Percentiles rank a stretch among this genome's conserved stretches.
These are phyloP conservation scores for Paramecium bursaria DNA, from an alignment of 73 alveolate genomes.

Conservation along the genomic window DNA sequence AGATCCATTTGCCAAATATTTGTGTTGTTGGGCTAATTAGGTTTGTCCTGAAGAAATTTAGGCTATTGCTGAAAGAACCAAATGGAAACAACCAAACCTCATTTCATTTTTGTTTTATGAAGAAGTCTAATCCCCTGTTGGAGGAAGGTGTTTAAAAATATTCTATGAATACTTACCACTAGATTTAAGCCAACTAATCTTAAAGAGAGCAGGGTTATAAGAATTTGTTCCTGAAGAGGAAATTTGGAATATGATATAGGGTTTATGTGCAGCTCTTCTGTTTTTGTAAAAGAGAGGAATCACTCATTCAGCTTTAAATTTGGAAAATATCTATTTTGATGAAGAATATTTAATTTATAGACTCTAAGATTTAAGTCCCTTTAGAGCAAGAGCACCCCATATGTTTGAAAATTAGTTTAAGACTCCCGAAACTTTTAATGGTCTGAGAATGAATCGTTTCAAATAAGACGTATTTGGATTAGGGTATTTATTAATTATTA, in stretches of 20 bases:
- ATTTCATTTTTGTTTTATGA: conserved; percentile 47
- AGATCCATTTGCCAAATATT: conserved; percentile 58
- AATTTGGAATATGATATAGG: conserved; percentile 54
- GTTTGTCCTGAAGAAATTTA: conserved; percentile 44
- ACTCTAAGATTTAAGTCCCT: conserved; percentile 49
- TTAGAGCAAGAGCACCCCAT: conserved; percentile 64
- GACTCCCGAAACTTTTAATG: conserved; percentile 21
- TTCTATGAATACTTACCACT: conserved; percentile 43
- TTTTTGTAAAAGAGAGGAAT: conserved; percentile 46
- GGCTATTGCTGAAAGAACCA: conserved; percentile 50
- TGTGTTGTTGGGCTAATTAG: conserved; percentile 49
- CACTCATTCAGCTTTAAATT: conserved; percentile 41
- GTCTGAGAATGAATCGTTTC: conserved; percentile 27
- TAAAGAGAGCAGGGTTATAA: not conserved
- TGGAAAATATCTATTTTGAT: conserved; percentile 39
- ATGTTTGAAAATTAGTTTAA: conserved; percentile 47
- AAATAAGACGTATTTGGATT: conserved; percentile 51
- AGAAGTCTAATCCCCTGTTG: conserved; percentile 23
- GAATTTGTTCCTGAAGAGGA: conserved; percentile 55
- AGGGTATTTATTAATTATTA: conserved; percentile 25
- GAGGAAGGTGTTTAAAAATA: conserved; percentile 4
- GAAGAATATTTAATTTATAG: conserved; percentile 37
- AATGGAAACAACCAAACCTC: conserved; percentile 58
- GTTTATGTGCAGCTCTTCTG: conserved; percentile 26
- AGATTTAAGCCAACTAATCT: conserved; percentile 11